A percentile compares a stretch with the other conserved stretches of the same genome.
phyloP scores from a whole-genome alignment of 78 protist species.

The Dictyostelium purpureum region DNA sequence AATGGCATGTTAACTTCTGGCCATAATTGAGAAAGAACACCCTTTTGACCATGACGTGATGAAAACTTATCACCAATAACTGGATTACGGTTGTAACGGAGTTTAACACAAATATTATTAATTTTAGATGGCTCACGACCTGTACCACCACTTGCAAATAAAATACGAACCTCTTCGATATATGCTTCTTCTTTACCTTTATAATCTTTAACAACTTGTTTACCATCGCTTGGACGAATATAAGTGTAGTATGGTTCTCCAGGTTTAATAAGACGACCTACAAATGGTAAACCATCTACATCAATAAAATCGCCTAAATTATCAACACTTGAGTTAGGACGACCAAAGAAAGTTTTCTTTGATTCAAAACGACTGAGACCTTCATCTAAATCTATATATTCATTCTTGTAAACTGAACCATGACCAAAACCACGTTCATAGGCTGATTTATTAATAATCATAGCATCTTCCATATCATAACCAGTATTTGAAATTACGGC shows the following conservation, averaged over 20 bases:
- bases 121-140: not conserved
- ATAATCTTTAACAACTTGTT: not conserved
- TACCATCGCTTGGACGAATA: slow-evolving; percentile 12
- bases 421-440: slow-evolving; percentile 97
- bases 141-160: not conserved
- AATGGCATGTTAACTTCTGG: slow-evolving; percentile 98
- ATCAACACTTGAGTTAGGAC: not conserved
- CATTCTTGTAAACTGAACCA: slow-evolving; percentile 89
- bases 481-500: slow-evolving; percentile 99
- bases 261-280: slow-evolving; percentile 74
- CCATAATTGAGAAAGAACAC: slow-evolving; percentile 87
- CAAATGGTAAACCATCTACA: slow-evolving; percentile 87
- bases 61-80: slow-evolving; percentile 98
- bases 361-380: slow-evolving; percentile 27
- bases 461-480: slow-evolving; percentile 92
- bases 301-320: slow-evolving; percentile 21
- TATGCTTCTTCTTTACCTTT: slow-evolving; percentile 72
- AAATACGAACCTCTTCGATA: slow-evolving; percentile 49
- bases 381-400: slow-evolving; percentile 68
- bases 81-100: slow-evolving; percentile 85
- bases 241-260: slow-evolving; percentile 71
- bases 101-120: slow-evolving; percentile 21
- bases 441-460: slow-evolving; percentile 94
- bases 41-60: slow-evolving; percentile 97
- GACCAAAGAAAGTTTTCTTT: slow-evolving; percentile 6